Base-by-base conservation (phyloP, 2,329 filamentous ascomycete genomes). In the Fusarium circinatum region DNA sequence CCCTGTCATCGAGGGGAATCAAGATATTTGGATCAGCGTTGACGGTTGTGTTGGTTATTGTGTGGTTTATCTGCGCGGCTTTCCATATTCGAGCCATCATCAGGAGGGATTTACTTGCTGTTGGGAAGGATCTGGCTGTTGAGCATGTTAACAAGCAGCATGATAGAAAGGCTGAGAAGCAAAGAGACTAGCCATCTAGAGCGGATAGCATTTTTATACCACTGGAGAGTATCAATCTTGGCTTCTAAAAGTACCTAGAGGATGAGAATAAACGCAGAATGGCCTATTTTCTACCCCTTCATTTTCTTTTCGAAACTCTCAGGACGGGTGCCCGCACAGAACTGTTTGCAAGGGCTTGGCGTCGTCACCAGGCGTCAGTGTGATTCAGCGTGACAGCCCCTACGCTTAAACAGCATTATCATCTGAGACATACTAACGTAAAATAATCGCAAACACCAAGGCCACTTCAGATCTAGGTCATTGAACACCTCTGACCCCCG, bases 61-160 rank as follows among this genome's bases (percentile, higher is more conserved):
- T 70, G n/a, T 70, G 67, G 67, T 54, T 70, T 15, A 17, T 70
- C 3, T 70, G 67, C 0, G 59, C 65, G 1, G 22, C 22, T 14
- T 54, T 42, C 0, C 67, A 70, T 6, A 65, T 70, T 1, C 15
- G 59, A 1, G 67, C 67, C 0, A 10, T 70, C 3, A 9, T 70
- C 0, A 65, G 28, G 1, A 65, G 36, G 24, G 60, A 65, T 24
- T 17, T 70, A 1, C 66, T 70, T 28, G 67, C 66, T 18, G 52
- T 60, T 13, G 66, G 66, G 14, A 70, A 70, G n/a, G 67, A 70
- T 20, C 28, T 65, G 5, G 59, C 65, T 14, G 67, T 70, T 13
- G 67, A 70, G 20, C 14, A 70, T 59, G 67, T 70, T 0, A 70
- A 70, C 1, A 32, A 45, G 2, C 52, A 70, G 3, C 67, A 70